A percentile compares a stretch with the other conserved stretches of the same genome.
Evolutionary conservation across 495 filamentous ascomycete genomes (phyloP).

Genomic region (Pseudoneurospora amorphoporcata): DNA sequence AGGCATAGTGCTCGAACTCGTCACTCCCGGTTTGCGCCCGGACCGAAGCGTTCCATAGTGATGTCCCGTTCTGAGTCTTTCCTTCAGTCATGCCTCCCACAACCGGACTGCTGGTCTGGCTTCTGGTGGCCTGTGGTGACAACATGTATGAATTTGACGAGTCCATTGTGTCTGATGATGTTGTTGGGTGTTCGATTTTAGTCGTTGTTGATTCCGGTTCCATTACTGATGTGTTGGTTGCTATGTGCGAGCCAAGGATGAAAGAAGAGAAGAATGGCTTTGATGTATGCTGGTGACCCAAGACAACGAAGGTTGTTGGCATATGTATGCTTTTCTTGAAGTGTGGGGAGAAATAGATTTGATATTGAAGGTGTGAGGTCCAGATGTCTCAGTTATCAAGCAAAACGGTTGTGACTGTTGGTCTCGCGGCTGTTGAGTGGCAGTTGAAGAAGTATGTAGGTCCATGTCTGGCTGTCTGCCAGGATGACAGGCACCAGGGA

Average conservation of each 20-base stretch:
- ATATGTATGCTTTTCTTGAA: neutral
- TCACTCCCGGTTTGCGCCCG: constrained; percentile 8
- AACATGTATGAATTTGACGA: neutral
- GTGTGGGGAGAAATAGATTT: neutral
- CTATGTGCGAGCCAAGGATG: neutral
- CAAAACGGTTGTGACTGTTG: neutral
- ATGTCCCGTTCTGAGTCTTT: neutral
- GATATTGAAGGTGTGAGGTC: neutral
- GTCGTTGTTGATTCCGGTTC: neutral
- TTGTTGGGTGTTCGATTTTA: neutral
- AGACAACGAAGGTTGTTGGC: neutral
- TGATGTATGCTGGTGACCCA: neutral
- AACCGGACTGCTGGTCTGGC: neutral
- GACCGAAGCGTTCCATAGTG: constrained; percentile 12
- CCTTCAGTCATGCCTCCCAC: neutral
- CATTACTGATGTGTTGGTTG: neutral
- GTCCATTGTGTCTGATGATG: neutral
- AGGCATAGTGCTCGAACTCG: constrained; percentile 18
- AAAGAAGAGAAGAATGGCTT: neutral
- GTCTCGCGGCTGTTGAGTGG: neutral
- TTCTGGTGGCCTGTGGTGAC: neutral
- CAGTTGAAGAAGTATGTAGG: neutral
- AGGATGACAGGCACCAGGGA: neutral
- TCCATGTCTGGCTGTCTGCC: neutral
- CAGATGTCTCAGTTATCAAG: neutral